Conservation (phyloP, 306 rosid genomes). For the Myrica gale region DNA sequence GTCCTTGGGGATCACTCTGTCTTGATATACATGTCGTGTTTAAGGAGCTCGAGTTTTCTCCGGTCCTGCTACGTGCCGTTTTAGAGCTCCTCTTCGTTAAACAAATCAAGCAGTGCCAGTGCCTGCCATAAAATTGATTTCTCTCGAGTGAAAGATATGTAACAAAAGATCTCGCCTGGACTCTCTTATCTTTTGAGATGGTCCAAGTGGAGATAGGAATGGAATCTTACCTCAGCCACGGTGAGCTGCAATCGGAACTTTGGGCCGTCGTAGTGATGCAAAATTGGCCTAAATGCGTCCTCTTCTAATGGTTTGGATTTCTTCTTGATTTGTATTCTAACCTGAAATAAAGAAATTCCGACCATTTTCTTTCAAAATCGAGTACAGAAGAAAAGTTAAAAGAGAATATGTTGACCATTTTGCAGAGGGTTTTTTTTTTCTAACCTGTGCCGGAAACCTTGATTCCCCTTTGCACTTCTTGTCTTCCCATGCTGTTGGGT, state of each 20-base stretch:
- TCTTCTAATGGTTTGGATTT: constrained; percentile 25
- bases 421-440: neutral
- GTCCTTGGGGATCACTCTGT: neutral
- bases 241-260: constrained; percentile 33
- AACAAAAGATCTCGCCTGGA: neutral
- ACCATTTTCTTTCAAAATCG: neutral
- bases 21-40: neutral
- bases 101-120: constrained; percentile 28
- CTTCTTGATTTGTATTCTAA: constrained; percentile 28
- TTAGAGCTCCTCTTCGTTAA: constrained; percentile 14
- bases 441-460: constrained; percentile 34
- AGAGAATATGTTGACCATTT: neutral
- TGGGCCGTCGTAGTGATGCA: constrained; percentile 35
- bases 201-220: neutral
- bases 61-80: neutral
- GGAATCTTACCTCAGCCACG: constrained; percentile 26
- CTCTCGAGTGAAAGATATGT: neutral
- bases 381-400: neutral
- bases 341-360: constrained; percentile 5
- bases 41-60: neutral
- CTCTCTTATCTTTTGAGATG: neutral
- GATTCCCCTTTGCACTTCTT: constrained; percentile 32
- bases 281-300: constrained; percentile 32
- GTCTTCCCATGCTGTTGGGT: constrained; percentile 35
- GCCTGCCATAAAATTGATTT: constrained; percentile 19